Percentiles rank a stretch among this genome's conserved stretches.
Evolutionary conservation across 2,329 filamentous ascomycete genomes (phyloP).

Genomic region (Rhynchosporium graminicola): DNA sequence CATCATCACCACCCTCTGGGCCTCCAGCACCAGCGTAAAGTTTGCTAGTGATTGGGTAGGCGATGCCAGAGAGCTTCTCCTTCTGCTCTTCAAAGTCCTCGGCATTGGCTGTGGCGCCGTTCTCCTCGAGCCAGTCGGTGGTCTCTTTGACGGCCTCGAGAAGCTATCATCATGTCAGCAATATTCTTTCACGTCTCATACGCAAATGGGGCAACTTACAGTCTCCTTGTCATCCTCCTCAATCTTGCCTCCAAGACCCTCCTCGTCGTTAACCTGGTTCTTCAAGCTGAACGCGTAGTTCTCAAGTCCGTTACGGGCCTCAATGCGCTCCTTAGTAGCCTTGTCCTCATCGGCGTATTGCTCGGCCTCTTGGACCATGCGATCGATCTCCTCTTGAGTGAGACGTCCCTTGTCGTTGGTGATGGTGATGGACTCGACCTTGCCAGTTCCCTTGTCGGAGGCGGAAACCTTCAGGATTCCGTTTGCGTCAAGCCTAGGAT

Average conservation of each 20-base stretch:
- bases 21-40: constrained; percentile 73
- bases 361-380: constrained; percentile 98
- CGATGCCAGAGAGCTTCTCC: constrained; percentile 96
- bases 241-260: constrained; percentile 97
- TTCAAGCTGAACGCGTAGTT: constrained; percentile 99
- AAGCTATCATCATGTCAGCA: constrained; percentile 55
- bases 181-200: not conserved
- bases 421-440: constrained; percentile 96
- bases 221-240: constrained; percentile 98
- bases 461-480: constrained; percentile 97
- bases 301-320: constrained; percentile 94
- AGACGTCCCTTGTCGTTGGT: constrained; percentile 99
- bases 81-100: constrained; percentile 99
- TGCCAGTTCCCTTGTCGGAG: constrained; percentile 96
- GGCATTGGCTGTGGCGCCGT: constrained; percentile 77
- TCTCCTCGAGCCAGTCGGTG: constrained; percentile 95
- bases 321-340: constrained; percentile 94
- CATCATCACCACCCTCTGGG: constrained; percentile 68
- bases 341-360: constrained; percentile 99
- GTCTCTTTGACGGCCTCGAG: constrained; percentile 96
- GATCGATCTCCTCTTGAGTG: constrained; percentile 94
- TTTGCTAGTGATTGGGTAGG: constrained; percentile 99
- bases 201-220: constrained; percentile 50
- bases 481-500: constrained; percentile 77
- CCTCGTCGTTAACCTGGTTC: constrained; percentile 98